phyloP scores from a whole-genome alignment of 148 eudicot species.

The Arbutus unedo region DNA sequence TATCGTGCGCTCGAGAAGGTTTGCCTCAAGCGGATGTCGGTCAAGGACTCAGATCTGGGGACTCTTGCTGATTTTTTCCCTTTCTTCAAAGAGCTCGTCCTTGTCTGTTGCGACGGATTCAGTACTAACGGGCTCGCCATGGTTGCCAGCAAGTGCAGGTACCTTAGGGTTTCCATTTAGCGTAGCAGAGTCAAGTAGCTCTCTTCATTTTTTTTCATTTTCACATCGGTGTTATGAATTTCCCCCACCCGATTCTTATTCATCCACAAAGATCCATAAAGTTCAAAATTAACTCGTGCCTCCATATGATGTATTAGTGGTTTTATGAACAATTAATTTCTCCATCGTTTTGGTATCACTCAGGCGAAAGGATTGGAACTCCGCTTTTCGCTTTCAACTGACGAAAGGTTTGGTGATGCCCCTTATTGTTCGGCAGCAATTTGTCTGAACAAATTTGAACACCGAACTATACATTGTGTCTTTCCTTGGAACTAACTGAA shows the following conservation, averaged over 20 bases:
- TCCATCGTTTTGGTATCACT: neutral
- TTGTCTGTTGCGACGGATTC: slow-evolving; percentile 72
- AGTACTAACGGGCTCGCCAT: slow-evolving; percentile 62
- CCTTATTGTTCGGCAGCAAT: neutral
- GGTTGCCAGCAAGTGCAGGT: slow-evolving; percentile 61
- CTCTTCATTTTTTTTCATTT: neutral
- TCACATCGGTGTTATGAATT: neutral
- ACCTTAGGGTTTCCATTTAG: neutral
- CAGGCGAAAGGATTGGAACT: neutral
- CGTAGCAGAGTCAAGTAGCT: neutral
- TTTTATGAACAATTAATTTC: neutral
- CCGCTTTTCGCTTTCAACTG: neutral
- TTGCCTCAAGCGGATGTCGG: slow-evolving; percentile 54
- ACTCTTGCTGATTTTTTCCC: slow-evolving; percentile 36
- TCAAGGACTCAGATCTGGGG: slow-evolving; percentile 56
- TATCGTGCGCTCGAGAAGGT: slow-evolving; percentile 56
- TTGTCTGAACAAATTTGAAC: neutral
- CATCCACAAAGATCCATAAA: neutral
- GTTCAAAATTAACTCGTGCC: neutral
- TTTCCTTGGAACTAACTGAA: slow-evolving; percentile 6
- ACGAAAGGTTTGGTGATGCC: neutral
- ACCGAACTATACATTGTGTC: neutral
- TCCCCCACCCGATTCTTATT: neutral
- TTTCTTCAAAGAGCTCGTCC: slow-evolving; percentile 51
- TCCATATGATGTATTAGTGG: neutral